phyloP scores from a whole-genome alignment of 2,329 filamentous ascomycete genomes.

The Monosporascus cannonballus region DNA sequence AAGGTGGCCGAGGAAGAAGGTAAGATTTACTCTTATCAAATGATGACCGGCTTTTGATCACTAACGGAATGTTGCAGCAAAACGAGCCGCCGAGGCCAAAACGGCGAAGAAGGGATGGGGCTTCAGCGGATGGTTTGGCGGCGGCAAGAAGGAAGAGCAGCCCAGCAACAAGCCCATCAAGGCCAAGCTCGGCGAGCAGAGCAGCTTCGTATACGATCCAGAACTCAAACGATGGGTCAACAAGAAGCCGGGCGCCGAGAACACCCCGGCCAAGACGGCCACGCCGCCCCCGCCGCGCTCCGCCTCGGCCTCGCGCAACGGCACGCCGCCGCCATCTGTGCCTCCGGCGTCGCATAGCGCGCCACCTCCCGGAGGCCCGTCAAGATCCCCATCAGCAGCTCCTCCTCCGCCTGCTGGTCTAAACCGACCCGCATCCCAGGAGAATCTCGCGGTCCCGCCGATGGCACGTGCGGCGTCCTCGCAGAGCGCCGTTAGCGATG shows the following conservation, averaged over 20 bases:
- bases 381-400: slow-evolving; percentile 15
- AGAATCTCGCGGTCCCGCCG: slow-evolving; percentile 31
- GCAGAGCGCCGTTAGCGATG: slow-evolving; percentile 31
- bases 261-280: slow-evolving; percentile 50
- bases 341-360: slow-evolving; percentile 12
- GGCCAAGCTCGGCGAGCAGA: slow-evolving; percentile 92
- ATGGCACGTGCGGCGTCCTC: slow-evolving; percentile 45
- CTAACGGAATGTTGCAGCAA: slow-evolving; percentile 38
- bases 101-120: slow-evolving; percentile 67
- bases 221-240: slow-evolving; percentile 98
- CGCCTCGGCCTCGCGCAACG: slow-evolving; percentile 47
- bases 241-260: slow-evolving; percentile 74
- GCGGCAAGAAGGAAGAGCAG: slow-evolving; percentile 59
- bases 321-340: slow-evolving; percentile 43
- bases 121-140: slow-evolving; percentile 79
- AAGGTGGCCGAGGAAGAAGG: slow-evolving; percentile 74
- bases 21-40: slow-evolving; percentile 31
- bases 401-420: slow-evolving; percentile 24
- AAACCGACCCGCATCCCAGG: slow-evolving; percentile 28
- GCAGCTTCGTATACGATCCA: slow-evolving; percentile 87
- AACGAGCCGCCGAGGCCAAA: slow-evolving; percentile 50
- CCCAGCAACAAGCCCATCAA: slow-evolving; percentile 63
- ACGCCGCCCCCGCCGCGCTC: slow-evolving; percentile 75
- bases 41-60: neutral
- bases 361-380: slow-evolving; percentile 13